A percentile compares a stretch with the other conserved stretches of the same genome.
phyloP scores from a whole-genome alignment of 2,329 filamentous ascomycete genomes.

The Ophiostoma ips region DNA sequence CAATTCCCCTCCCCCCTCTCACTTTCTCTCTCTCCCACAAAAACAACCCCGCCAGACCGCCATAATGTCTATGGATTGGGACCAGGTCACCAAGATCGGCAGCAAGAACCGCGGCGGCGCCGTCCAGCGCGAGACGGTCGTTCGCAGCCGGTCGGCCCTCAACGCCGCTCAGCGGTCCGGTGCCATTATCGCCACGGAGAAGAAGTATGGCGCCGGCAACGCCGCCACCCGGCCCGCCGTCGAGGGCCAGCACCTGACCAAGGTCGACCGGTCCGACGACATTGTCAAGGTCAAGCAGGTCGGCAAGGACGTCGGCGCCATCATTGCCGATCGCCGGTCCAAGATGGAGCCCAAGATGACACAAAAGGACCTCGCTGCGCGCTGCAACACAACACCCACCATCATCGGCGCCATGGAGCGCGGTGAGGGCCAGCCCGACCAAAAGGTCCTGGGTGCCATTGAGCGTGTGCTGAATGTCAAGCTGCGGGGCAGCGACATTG shows the following conservation, averaged over 20 bases:
- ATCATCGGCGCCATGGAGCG: constrained; percentile 78
- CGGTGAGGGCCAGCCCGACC: constrained; percentile 63
- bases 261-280: constrained; percentile 94
- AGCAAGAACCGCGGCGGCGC: constrained; percentile 61
- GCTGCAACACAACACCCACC: constrained; percentile 73
- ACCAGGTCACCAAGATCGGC: constrained; percentile 82
- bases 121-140: constrained; percentile 65
- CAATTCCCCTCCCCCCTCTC: not conserved
- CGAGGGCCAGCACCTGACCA: constrained; percentile 91
- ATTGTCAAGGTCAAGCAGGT: constrained; percentile 95
- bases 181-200: constrained; percentile 68
- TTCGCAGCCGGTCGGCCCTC: constrained; percentile 67
- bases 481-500: constrained; percentile 74
- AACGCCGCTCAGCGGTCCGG: constrained; percentile 83
- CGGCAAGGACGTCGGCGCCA: constrained; percentile 64
- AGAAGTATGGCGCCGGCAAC: constrained; percentile 74
- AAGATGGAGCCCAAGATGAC: constrained; percentile 89
- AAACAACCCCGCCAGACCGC: constrained; percentile 20
- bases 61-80: constrained; percentile 68
- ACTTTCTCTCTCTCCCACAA: not conserved
- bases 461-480: constrained; percentile 80
- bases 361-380: constrained; percentile 74
- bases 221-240: constrained; percentile 40
- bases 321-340: constrained; percentile 66
- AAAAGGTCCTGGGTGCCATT: constrained; percentile 65